Evolutionary conservation across 2,329 filamentous ascomycete species (phyloP).

Genomic region (Ascocoryne sarcoides): DNA sequence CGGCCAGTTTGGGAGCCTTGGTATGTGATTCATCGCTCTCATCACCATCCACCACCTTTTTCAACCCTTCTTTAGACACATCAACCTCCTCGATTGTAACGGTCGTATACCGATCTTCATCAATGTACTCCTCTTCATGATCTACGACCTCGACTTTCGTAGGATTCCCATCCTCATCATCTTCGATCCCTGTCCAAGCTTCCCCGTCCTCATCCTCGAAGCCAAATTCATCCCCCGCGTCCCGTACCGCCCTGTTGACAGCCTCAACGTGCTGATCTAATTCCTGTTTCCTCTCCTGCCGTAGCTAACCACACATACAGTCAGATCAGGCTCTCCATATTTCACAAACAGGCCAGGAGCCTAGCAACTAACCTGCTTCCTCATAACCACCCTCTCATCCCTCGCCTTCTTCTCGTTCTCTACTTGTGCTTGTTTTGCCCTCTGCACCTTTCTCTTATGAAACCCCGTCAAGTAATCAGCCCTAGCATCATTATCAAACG

Average conservation of each 20-base stretch:
- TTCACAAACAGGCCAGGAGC: too few species aligned
- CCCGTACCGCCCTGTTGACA: slow-evolving; percentile 48
- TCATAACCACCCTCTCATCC: slow-evolving; percentile 63
- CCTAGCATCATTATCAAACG: slow-evolving; percentile 71
- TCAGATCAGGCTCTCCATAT: too few species aligned
- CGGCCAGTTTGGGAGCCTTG: slow-evolving; percentile 29
- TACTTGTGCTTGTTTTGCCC: slow-evolving; percentile 78
- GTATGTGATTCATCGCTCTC: slow-evolving; percentile 29
- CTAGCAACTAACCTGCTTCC: slow-evolving; percentile 84
- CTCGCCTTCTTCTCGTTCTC: slow-evolving; percentile 67
- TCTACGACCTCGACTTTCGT: slow-evolving; percentile 44
- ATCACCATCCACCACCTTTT: slow-evolving; percentile 38
- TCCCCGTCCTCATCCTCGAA: slow-evolving; percentile 39
- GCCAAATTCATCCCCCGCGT: slow-evolving; percentile 31
- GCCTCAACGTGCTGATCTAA: slow-evolving; percentile 73
- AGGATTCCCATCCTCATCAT: slow-evolving; percentile 28
- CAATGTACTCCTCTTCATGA: slow-evolving; percentile 87
- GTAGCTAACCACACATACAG: too few species aligned
- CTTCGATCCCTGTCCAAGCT: slow-evolving; percentile 59
- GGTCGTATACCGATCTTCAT: slow-evolving; percentile 92
- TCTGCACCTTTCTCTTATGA: slow-evolving; percentile 85
- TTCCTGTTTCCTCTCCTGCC: slow-evolving; percentile 73
- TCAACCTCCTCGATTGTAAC: slow-evolving; percentile 89
- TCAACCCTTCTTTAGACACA: slow-evolving; percentile 64
- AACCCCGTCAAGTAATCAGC: slow-evolving; percentile 90